phyloP scores from a whole-genome alignment of 192 early-diverging fungal species.

The Bifiguratus adelaidae region DNA sequence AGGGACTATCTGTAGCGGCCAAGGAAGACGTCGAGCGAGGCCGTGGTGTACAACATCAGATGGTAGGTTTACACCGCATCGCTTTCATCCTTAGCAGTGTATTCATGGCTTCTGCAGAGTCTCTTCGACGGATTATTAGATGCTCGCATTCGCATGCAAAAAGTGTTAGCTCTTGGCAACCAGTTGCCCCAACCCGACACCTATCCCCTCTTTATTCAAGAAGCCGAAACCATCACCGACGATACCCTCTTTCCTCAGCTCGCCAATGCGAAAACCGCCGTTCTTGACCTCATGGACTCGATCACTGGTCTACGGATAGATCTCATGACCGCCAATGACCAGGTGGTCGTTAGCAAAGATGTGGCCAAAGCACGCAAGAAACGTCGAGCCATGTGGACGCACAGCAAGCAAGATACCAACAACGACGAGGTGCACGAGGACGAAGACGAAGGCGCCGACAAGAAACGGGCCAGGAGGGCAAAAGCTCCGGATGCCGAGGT shows the following conservation, averaged over 20 bases:
- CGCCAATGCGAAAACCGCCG: too few relatives aligned
- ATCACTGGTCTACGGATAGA: too few relatives aligned
- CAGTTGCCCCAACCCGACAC: slow-evolving; percentile 53
- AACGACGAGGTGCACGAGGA: too few relatives aligned
- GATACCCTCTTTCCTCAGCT: too few relatives aligned
- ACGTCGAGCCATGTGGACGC: too few relatives aligned
- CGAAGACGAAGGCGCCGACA: too few relatives aligned
- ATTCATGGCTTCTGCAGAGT: slow-evolving; percentile 15
- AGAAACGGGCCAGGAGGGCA: too few relatives aligned
- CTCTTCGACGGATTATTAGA: slow-evolving; percentile 81
- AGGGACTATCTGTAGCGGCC: too few relatives aligned
- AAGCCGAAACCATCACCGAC: neutral
- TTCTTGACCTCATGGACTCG: too few relatives aligned
- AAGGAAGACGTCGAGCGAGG: slow-evolving; percentile 84
- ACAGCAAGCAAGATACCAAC: too few relatives aligned
- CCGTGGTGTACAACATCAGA: slow-evolving; percentile 79
- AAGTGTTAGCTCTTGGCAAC: slow-evolving; percentile 63
- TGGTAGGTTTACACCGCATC: slow-evolving; percentile 34
- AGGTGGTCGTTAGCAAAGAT: slow-evolving; percentile 17
- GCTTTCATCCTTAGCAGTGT: neutral
- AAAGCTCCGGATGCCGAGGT: slow-evolving; percentile 32
- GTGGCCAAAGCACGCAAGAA: slow-evolving; percentile 15
- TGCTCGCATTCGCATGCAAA: slow-evolving; percentile 80
- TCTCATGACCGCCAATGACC: too few relatives aligned
- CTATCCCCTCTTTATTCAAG: neutral